These are phyloP conservation scores for Pugionium dolabratum DNA, from an alignment of 345 rosid genomes.

Conservation along the genomic window DNA sequence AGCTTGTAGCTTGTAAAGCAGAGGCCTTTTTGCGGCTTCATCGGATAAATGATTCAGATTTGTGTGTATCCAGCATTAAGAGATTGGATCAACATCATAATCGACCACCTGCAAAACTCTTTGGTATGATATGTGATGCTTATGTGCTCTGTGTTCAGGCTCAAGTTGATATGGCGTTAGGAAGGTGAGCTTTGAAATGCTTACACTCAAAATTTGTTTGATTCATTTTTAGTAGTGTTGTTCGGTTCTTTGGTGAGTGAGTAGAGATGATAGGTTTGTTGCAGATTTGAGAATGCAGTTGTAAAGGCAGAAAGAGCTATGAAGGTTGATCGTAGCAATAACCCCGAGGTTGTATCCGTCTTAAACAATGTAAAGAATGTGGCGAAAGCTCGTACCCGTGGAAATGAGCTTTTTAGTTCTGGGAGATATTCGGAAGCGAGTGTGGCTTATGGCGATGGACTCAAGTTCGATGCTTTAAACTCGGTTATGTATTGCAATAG, in stretches of 20 bases:
- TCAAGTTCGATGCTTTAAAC: constrained; percentile 63
- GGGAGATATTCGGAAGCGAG: constrained; percentile 84
- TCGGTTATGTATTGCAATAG: constrained; percentile 92
- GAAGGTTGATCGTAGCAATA: constrained; percentile 55
- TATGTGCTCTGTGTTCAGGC: constrained; percentile 70
- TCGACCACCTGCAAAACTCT: constrained; percentile 43
- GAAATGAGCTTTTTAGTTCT: constrained; percentile 76
- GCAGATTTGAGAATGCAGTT: constrained; percentile 92
- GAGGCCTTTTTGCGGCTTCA: constrained; percentile 90
- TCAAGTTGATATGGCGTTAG: constrained; percentile 88
- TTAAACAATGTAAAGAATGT: constrained; percentile 68
- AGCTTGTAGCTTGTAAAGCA: constrained; percentile 87
- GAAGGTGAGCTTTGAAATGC: constrained; percentile 74
- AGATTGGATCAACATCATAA: constrained; percentile 43
- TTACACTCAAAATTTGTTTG: constrained; percentile 6
- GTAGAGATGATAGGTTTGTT: constrained; percentile 54
- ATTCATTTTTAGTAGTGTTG: constrained; percentile 31
- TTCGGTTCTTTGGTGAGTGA: constrained; percentile 45
- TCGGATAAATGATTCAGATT: constrained; percentile 69
- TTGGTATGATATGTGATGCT: constrained; percentile 73
- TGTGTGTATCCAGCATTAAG: constrained; percentile 49
- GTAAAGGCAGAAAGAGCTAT: constrained; percentile 79
- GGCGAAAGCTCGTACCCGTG: constrained; percentile 72
- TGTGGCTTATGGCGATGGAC: constrained; percentile 92
- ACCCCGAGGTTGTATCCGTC: constrained; percentile 51